phyloP scores from a whole-genome alignment of 2,329 filamentous ascomycete species.

The Claviceps lovelessii region DNA sequence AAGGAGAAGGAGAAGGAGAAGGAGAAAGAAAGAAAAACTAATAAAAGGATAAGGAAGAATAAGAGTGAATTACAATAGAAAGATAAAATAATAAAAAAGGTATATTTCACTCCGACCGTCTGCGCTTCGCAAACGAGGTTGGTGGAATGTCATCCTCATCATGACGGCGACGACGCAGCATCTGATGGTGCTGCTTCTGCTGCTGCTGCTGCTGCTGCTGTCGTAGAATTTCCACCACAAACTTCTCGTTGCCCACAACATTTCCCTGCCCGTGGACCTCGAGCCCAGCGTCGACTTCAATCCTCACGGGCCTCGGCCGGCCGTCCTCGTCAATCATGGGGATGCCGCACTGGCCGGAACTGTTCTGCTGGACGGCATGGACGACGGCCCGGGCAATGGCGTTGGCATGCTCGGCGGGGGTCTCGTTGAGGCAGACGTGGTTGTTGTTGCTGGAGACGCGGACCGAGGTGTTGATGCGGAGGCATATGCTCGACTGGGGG shows the following conservation, averaged over 20 bases:
- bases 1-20: neutral
- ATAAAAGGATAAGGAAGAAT: neutral
- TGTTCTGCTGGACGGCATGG: slow-evolving; percentile 27
- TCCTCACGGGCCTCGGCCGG: slow-evolving; percentile 24
- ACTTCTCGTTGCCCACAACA: slow-evolving; percentile 23
- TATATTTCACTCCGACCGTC: neutral
- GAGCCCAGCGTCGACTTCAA: slow-evolving; percentile 32
- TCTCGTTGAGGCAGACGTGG: slow-evolving; percentile 27
- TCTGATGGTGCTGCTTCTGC: neutral
- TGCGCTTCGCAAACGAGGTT: neutral
- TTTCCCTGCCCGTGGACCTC: slow-evolving; percentile 30
- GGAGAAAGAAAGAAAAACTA: neutral
- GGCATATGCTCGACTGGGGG: slow-evolving; percentile 23
- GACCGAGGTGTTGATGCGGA: slow-evolving; percentile 35
- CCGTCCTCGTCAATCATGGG: slow-evolving; percentile 34
- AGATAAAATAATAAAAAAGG: neutral
- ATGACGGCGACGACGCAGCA: slow-evolving; percentile 6
- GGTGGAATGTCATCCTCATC: neutral
- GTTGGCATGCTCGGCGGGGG: slow-evolving; percentile 25
- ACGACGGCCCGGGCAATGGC: slow-evolving; percentile 31
- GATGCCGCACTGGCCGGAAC: slow-evolving; percentile 23
- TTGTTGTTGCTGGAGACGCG: slow-evolving; percentile 34
- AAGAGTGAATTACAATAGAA: neutral
- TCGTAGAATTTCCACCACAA: slow-evolving; percentile 16
- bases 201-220: neutral